Conservation (phyloP, 140 eudicot genomes). For the Cichorium intybus region DNA sequence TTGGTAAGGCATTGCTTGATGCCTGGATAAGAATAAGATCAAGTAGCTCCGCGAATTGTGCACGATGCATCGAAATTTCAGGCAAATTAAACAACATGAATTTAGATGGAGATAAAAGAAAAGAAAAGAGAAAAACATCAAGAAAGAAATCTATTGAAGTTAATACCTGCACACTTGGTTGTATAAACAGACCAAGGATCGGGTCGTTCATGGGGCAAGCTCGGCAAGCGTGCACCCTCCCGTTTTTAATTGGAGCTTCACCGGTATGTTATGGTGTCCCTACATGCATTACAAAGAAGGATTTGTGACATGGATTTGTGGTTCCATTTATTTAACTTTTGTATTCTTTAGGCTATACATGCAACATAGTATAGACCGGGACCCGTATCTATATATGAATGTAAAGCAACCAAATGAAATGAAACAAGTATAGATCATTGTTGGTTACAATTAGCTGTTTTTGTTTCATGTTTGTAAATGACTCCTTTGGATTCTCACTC, state of each 20-base stretch:
- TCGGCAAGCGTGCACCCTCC: slow-evolving; percentile 68
- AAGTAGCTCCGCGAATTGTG: slow-evolving; percentile 37
- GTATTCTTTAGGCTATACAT: too few relatives aligned
- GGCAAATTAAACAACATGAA: slow-evolving; percentile 36
- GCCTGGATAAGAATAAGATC: slow-evolving; percentile 72
- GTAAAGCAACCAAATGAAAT: not conserved
- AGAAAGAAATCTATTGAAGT: slow-evolving; percentile 29
- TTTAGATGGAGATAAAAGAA: slow-evolving; percentile 37
- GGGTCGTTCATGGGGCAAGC: slow-evolving; percentile 87
- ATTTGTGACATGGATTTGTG: slow-evolving; percentile 23
- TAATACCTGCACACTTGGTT: slow-evolving; percentile 17
- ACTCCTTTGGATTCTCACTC: too few relatives aligned
- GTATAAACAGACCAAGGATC: slow-evolving; percentile 57
- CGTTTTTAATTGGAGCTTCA: slow-evolving; percentile 77
- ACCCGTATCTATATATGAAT: slow-evolving; percentile 3
- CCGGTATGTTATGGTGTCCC: slow-evolving; percentile 98
- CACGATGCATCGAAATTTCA: slow-evolving; percentile 44
- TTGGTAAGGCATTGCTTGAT: slow-evolving; percentile 80
- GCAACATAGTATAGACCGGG: slow-evolving; percentile 11
- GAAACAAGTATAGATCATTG: not conserved
- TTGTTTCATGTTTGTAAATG: too few relatives aligned
- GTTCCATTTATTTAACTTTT: too few relatives aligned
- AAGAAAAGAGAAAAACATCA: slow-evolving; percentile 27
- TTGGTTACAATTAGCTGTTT: too few relatives aligned
- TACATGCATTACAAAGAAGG: slow-evolving; percentile 68